phyloP scores from a whole-genome alignment of 768 basidiomycete genomes.

The Vararia minispora region DNA sequence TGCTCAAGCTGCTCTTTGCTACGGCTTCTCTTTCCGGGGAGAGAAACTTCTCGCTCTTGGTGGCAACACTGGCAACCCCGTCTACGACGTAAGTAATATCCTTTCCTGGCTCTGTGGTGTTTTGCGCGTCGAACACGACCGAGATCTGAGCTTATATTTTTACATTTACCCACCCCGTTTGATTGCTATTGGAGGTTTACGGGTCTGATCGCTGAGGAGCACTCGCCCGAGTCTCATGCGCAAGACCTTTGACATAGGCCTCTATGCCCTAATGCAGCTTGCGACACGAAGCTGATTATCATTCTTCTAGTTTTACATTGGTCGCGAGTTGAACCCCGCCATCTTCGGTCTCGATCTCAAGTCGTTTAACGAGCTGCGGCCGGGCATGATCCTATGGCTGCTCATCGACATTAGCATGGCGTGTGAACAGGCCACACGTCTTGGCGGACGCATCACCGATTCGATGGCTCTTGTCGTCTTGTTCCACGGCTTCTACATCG shows the following conservation, averaged over 20 bases:
- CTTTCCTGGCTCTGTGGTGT: too few species aligned
- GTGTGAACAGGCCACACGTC: constrained; percentile 80
- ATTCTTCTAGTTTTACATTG: constrained; percentile 71
- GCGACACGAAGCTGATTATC: too few species aligned
- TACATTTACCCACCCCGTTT: too few species aligned
- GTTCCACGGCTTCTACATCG: constrained; percentile 83
- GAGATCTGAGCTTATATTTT: too few species aligned
- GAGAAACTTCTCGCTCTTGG: constrained; percentile 77
- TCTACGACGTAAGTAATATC: constrained; percentile 75
- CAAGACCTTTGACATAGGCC: too few species aligned
- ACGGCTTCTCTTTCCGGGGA: constrained; percentile 54
- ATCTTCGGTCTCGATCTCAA: constrained; percentile 71
- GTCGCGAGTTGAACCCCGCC: constrained; percentile 88
- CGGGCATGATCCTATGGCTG: constrained; percentile 86
- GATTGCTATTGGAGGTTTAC: too few species aligned
- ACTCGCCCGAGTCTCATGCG: background rate
- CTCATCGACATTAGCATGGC: constrained; percentile 85
- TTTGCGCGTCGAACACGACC: too few species aligned
- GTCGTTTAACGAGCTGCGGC: constrained; percentile 72
- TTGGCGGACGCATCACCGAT: constrained; percentile 71
- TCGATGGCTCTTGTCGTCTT: constrained; percentile 83
- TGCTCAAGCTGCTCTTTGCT: constrained; percentile 62
- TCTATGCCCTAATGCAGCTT: too few species aligned
- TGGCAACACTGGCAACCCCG: constrained; percentile 79
- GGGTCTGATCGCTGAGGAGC: too few species aligned